Evolutionary conservation across 441 rosid species (phyloP).

Genomic region (Gossypium lobatum): DNA sequence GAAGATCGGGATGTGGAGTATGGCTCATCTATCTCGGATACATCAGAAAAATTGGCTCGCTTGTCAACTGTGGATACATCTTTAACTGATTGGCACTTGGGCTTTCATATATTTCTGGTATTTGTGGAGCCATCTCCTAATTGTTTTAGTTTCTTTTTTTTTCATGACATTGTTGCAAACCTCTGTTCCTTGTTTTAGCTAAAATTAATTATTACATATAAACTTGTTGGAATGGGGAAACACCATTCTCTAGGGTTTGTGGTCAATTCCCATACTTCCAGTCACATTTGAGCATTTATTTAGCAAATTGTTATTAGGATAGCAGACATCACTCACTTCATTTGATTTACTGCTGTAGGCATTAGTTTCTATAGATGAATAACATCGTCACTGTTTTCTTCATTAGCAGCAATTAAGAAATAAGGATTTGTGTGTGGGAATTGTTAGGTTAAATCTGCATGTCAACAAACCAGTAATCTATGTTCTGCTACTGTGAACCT

Average conservation of each 20-base stretch:
- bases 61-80: constrained; percentile 68
- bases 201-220: not conserved
- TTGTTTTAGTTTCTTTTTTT: constrained; percentile 1
- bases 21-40: constrained; percentile 49
- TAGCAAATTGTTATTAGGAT: not conserved
- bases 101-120: constrained; percentile 91
- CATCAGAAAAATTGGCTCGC: constrained; percentile 58
- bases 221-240: constrained; percentile 4
- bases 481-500: not conserved
- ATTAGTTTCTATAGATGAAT: not conserved
- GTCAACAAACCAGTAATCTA: not conserved
- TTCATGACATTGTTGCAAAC: not conserved
- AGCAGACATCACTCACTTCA: not conserved
- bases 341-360: not conserved
- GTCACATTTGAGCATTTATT: not conserved
- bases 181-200: not conserved
- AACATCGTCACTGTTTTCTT: not conserved
- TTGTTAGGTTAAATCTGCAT: constrained; percentile 4
- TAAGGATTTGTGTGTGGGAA: not conserved
- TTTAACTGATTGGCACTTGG: constrained; percentile 92
- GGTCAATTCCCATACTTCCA: not conserved
- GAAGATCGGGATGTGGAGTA: constrained; percentile 65
- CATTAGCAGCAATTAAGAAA: not conserved
- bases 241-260: not conserved
- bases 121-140: constrained; percentile 4